These are phyloP conservation scores for Blastocystis sp. DNA, from an alignment of 352 stramenopile genomes.

Conservation along the genomic window DNA sequence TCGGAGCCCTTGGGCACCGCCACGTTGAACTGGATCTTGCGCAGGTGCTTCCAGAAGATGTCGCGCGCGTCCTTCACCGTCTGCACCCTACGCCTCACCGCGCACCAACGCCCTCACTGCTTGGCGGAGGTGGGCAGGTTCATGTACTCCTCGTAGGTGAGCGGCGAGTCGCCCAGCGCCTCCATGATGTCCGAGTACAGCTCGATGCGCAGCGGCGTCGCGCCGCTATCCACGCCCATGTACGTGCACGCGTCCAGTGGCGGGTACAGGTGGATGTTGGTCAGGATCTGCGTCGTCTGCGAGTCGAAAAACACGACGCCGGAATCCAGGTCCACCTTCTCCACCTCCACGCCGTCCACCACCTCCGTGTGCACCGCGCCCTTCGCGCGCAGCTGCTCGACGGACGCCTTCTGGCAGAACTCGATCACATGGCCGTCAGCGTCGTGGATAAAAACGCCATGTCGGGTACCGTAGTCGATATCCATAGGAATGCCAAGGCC, in stretches of 20 bases:
- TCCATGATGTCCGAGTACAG: slow-evolving; percentile 70
- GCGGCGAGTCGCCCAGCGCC: slow-evolving; percentile 47
- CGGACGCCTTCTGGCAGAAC: slow-evolving; percentile 70
- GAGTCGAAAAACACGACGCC: slow-evolving; percentile 69
- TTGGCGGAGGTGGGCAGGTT: slow-evolving; percentile 60
- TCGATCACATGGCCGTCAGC: slow-evolving; percentile 48
- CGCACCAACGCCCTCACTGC: neutral
- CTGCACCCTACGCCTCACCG: slow-evolving; percentile 22
- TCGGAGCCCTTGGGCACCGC: slow-evolving; percentile 42
- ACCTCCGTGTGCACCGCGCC: slow-evolving; percentile 51
- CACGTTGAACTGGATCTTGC: slow-evolving; percentile 68
- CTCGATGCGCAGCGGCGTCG: slow-evolving; percentile 68
- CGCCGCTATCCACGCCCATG: slow-evolving; percentile 67
- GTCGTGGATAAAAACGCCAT: slow-evolving; percentile 67
- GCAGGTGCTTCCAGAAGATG: slow-evolving; percentile 68
- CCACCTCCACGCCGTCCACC: slow-evolving; percentile 50
- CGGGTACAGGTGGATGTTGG: slow-evolving; percentile 58
- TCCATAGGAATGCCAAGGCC: slow-evolving; percentile 66
- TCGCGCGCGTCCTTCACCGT: slow-evolving; percentile 58
- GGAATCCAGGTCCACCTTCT: slow-evolving; percentile 67
- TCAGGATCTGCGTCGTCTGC: slow-evolving; percentile 59
- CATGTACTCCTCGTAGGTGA: slow-evolving; percentile 67
- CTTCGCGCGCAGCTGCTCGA: slow-evolving; percentile 55
- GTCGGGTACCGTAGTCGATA: slow-evolving; percentile 63
- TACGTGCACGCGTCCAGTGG: slow-evolving; percentile 69